Evolutionary conservation across 2,329 filamentous ascomycete species (phyloP).

Genomic region (Calcarisporium arbuscula): DNA sequence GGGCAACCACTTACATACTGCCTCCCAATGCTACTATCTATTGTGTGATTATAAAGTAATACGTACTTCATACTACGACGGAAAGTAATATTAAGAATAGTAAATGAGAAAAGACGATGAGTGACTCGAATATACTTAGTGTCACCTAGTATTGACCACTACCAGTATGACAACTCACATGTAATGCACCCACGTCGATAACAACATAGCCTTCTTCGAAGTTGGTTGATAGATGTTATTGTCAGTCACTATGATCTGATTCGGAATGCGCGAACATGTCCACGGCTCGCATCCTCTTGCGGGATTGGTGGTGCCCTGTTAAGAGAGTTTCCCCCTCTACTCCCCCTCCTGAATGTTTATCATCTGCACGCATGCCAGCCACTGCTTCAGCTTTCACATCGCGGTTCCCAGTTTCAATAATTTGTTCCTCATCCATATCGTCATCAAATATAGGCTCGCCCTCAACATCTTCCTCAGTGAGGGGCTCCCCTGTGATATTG

Average conservation of each 20-base stretch:
- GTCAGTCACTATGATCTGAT: constrained; percentile 21
- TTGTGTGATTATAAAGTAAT: too few relatives aligned
- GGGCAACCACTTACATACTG: too few relatives aligned
- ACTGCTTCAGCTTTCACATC: constrained; percentile 32
- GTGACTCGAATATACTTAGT: too few relatives aligned
- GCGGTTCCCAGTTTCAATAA: constrained; percentile 37
- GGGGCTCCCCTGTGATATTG: constrained; percentile 32
- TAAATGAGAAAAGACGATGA: too few relatives aligned
- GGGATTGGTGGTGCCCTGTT: constrained; percentile 25
- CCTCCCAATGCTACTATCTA: too few relatives aligned
- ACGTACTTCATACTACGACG: too few relatives aligned
- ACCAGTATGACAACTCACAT: too few relatives aligned
- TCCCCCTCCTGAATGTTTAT: constrained; percentile 21
- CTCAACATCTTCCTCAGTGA: constrained; percentile 43
- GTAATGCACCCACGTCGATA: too few relatives aligned
- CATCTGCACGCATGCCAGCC: constrained; percentile 16
- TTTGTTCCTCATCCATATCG: constrained; percentile 32
- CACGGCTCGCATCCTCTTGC: constrained; percentile 66
- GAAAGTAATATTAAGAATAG: too few relatives aligned
- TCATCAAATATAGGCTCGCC: constrained; percentile 32
- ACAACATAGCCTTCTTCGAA: too few relatives aligned
- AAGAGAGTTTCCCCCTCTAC: constrained; percentile 7
- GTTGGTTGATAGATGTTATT: background rate
- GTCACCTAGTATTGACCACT: too few relatives aligned
- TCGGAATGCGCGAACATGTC: constrained; percentile 86